These are phyloP conservation scores for Podospora tetraspora DNA, from an alignment of 495 filamentous ascomycete genomes.

Conservation along the genomic window DNA sequence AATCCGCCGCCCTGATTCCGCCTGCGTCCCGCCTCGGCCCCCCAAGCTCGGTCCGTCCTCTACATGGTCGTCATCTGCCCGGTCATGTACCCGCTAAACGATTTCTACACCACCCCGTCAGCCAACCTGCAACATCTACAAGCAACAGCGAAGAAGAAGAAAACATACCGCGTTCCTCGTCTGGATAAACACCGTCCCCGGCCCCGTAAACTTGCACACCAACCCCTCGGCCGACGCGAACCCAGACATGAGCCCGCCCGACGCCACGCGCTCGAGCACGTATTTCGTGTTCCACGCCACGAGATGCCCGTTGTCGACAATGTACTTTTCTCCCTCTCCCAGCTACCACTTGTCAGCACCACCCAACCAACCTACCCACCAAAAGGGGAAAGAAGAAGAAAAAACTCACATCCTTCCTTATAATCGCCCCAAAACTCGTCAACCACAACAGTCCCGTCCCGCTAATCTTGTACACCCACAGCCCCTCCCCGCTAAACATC, in stretches of 20 bases:
- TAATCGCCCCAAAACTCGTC: slow-evolving; percentile 89
- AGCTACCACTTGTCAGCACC: slow-evolving; percentile 44
- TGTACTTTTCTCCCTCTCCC: slow-evolving; percentile 72
- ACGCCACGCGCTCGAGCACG: slow-evolving; percentile 77
- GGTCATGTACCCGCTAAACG: slow-evolving; percentile 44
- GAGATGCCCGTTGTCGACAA: slow-evolving; percentile 91
- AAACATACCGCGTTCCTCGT: slow-evolving; percentile 72
- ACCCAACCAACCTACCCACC: no score
- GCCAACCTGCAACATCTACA: not conserved
- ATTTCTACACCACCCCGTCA: slow-evolving; percentile 30
- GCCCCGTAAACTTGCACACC: slow-evolving; percentile 89
- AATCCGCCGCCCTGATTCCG: not conserved
- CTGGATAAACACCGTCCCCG: slow-evolving; percentile 89
- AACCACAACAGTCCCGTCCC: slow-evolving; percentile 80
- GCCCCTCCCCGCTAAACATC: slow-evolving; percentile 87
- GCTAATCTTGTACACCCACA: slow-evolving; percentile 84
- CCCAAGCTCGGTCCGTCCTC: no score
- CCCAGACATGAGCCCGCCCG: slow-evolving; percentile 79
- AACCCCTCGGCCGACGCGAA: slow-evolving; percentile 77
- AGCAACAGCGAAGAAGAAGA: not conserved
- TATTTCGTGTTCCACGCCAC: slow-evolving; percentile 98
- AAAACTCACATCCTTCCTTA: slow-evolving; percentile 87
- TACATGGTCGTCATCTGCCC: slow-evolving; percentile 30
- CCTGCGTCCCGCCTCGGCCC: no score
- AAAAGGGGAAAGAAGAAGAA: no score